phyloP scores from a whole-genome alignment of 208 protist genomes.

The Trypanosoma melophagium region DNA sequence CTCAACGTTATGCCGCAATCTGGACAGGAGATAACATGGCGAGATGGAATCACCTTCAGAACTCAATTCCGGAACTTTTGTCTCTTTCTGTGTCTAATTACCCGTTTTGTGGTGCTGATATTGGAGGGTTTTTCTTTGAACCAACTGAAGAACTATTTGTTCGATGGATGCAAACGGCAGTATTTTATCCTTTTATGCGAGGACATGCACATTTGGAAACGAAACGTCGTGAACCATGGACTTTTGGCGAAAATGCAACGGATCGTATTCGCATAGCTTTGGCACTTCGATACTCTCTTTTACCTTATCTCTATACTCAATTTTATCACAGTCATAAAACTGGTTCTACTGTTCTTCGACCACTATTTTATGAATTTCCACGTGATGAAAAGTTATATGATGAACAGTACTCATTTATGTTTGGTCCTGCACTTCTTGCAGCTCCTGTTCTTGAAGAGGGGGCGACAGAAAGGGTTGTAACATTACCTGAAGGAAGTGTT shows the following conservation, averaged over 20 bases:
- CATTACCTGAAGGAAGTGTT: constrained; percentile 63
- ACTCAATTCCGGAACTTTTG: constrained; percentile 95
- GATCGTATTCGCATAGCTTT: constrained; percentile 69
- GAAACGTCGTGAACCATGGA: constrained; percentile 97
- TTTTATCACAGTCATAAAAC: constrained; percentile 85
- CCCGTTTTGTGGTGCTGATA: constrained; percentile 95
- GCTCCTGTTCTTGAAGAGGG: constrained; percentile 77
- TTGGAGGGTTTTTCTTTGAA: constrained; percentile 99
- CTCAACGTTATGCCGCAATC: constrained; percentile 95
- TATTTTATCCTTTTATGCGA: constrained; percentile 98
- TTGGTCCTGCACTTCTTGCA: constrained; percentile 89
- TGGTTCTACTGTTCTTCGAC: constrained; percentile 91
- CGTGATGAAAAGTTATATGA: constrained; percentile 71
- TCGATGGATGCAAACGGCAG: constrained; percentile 97
- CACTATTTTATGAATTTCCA: constrained; percentile 95
- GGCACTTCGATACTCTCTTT: constrained; percentile 90
- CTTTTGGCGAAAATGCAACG: constrained; percentile 82
- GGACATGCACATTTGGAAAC: constrained; percentile 96
- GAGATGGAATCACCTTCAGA: constrained; percentile 94
- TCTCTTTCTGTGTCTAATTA: constrained; percentile 95
- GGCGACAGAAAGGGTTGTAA: constrained; percentile 47
- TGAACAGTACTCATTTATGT: constrained; percentile 91
- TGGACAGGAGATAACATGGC: constrained; percentile 99
- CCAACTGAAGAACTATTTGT: constrained; percentile 94
- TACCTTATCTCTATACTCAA: constrained; percentile 97